These are phyloP conservation scores for Tetrahymena thermophila DNA, from an alignment of 73 alveolate species.

Conservation along the genomic window DNA sequence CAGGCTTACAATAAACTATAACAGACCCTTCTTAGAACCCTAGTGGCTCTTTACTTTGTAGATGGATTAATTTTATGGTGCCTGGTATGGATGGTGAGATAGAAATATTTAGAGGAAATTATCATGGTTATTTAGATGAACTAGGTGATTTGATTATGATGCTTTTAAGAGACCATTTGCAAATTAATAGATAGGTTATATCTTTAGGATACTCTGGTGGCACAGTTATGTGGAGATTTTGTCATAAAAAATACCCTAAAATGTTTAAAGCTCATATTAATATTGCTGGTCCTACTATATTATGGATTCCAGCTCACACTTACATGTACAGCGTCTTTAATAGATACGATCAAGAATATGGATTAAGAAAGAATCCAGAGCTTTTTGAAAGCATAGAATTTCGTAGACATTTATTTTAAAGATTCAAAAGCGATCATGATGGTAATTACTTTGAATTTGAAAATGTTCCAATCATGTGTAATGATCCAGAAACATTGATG, in stretches of 20 bases:
- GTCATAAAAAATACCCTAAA: background rate
- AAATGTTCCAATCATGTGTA: background rate
- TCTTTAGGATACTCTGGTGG: background rate
- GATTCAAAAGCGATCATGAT: background rate
- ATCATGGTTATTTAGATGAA: background rate
- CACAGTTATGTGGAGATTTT: background rate
- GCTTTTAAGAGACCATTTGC: background rate
- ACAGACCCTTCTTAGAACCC: background rate
- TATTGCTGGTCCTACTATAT: background rate
- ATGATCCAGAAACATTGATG: background rate
- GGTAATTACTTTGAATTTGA: background rate
- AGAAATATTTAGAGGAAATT: background rate
- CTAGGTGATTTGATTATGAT: background rate
- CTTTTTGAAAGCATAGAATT: background rate
- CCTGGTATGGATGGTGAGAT: background rate
- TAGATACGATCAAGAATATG: background rate
- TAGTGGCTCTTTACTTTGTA: background rate
- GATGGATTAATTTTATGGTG: background rate
- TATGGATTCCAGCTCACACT: background rate
- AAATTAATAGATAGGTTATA: background rate
- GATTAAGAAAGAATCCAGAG: background rate
- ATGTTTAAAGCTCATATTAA: background rate
- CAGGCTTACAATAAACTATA: background rate
- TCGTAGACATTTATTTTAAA: background rate
- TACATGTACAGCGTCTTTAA: background rate